A percentile compares a stretch with the other conserved stretches of the same genome.
These are phyloP conservation scores for Giardia duodenalis DNA, from an alignment of 208 protist genomes.

Conservation along the genomic window DNA sequence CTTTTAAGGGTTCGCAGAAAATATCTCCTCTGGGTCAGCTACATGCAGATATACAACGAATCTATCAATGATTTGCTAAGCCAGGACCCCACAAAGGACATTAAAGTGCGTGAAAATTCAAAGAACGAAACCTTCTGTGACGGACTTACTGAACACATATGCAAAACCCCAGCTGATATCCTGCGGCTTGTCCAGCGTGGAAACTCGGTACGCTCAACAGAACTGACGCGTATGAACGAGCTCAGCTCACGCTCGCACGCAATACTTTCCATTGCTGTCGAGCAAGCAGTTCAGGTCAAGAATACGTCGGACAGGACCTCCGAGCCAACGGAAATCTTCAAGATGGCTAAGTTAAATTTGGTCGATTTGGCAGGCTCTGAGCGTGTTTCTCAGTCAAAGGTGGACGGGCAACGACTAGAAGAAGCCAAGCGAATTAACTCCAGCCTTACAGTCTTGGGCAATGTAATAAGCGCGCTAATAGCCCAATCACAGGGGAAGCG, in stretches of 20 bases:
- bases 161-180: background rate
- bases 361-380: conserved; percentile 42
- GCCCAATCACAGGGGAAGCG: background rate
- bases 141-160: background rate
- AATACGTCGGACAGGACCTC: background rate
- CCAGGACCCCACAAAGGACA: conserved; percentile 25
- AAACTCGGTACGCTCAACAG: background rate
- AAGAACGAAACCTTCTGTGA: background rate
- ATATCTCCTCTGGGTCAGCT: conserved; percentile 18
- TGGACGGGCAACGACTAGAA: background rate
- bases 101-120: background rate
- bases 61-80: conserved; percentile 46
- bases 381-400: background rate
- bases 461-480: conserved; percentile 18
- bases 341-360: conserved; percentile 26
- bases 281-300: background rate
- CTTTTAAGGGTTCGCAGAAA: background rate
- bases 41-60: conserved; percentile 53
- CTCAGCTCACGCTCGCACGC: conserved; percentile 31
- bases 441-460: conserved; percentile 27
- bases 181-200: background rate
- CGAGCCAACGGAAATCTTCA: background rate
- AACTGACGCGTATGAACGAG: conserved; percentile 28
- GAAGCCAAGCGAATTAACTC: conserved; percentile 31
- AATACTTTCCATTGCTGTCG: background rate